Evolutionary conservation across 108 stramenopile species (phyloP).

Genomic region (Nitzschia palea): DNA sequence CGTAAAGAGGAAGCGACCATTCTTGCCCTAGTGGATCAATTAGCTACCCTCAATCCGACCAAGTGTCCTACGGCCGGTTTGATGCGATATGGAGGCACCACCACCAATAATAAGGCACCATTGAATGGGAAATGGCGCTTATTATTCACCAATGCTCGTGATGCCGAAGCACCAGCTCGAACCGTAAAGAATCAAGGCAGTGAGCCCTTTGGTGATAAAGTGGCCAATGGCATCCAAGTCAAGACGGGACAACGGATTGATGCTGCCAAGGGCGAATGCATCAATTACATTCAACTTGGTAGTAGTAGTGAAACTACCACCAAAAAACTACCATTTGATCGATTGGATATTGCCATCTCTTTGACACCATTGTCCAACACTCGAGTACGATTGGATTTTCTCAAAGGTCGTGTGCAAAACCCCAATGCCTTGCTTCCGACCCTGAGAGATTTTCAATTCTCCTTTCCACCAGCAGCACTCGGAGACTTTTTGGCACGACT

Average conservation of each 20-base stretch:
- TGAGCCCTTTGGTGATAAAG: not conserved
- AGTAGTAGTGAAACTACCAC: not conserved
- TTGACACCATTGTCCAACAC: conserved; percentile 10
- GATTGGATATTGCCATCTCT: conserved; percentile 9
- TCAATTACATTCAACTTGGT: conserved; percentile 9
- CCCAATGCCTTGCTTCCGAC: not conserved
- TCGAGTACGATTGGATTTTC: conserved; percentile 13
- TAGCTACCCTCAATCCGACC: conserved; percentile 8
- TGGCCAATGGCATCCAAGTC: conserved; percentile 6
- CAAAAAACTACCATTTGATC: conserved; percentile 12
- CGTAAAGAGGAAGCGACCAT: not conserved
- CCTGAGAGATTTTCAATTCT: conserved; percentile 10
- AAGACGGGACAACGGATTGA: conserved; percentile 13
- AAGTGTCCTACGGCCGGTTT: not conserved
- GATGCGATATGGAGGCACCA: not conserved
- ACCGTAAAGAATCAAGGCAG: not conserved
- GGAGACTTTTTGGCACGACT: conserved; percentile 3
- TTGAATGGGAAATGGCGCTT: conserved; percentile 43
- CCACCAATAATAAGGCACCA: not conserved
- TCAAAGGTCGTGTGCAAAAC: not conserved
- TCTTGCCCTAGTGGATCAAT: conserved; percentile 6
- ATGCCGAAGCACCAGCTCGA: conserved; percentile 31
- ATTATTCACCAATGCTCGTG: conserved; percentile 44
- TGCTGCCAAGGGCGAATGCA: conserved; percentile 9
- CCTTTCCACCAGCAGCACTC: conserved; percentile 7